Base-by-base conservation (phyloP, 2,329 filamentous ascomycete species). In the Aureobasidium sp. region DNA sequence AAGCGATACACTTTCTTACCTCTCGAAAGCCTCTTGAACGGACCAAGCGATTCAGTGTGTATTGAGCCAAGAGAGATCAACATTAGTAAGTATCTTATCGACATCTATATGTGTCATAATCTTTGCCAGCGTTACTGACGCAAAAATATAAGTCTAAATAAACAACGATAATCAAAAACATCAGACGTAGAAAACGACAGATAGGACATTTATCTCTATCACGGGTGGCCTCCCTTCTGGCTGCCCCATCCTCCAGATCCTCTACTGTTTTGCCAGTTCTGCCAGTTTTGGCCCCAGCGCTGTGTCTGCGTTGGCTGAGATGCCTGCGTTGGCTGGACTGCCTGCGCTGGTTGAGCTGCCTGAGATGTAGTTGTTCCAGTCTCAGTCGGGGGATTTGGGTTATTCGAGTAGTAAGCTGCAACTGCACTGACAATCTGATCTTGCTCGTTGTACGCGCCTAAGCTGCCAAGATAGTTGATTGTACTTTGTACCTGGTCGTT, bases 371-470 rank as follows among this genome's bases (percentile, higher is more conserved):
- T n/a, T 10, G 36, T 51, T 9, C 58, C 29, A 29, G 58, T 61
- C 37, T 62, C 59, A 13, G 20, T 15, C 2, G 59, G 36, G 15
- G 59, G 44, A 9, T 50, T 46, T 12, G 50, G 59, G 41, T 62
- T 62, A 7, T 29, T 34, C 4, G 48, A 29, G 32, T 62, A 62
- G 32, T 62, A 62, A 0, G 59, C 48, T 23, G 59, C 48, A n/a
- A 53, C 48, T 23, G 59, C 59, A 29, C n/a, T 47, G 26, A 15
- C 27, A 20, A 62, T 39, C 32, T 62, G 26, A 2, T 51, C 17
- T 9, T 29, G 47, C 42, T 64, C 57, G 29, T 57, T 44, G 51
- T 64, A 64, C 15, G 63, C 63, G 2, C 59, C 61, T 26, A 64
- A 41, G 20, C 20, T 39, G n/a, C 55, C 63, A 17, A 64, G 62